phyloP scores from a whole-genome alignment of 2,329 filamentous ascomycete genomes.

The Colletotrichum lentis region DNA sequence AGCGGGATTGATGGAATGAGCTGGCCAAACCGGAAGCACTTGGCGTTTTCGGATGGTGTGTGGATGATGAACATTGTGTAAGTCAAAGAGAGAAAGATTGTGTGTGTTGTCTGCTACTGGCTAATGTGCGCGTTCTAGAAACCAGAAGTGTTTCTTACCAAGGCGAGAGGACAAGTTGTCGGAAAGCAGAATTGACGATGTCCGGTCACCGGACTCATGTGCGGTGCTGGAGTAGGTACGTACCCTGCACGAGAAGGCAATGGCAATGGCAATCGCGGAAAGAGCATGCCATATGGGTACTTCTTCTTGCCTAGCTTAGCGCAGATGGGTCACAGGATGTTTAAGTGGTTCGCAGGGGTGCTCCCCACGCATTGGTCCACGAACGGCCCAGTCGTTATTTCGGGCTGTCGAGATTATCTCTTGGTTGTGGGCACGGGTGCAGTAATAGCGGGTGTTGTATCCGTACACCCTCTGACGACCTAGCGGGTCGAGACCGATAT shows the following conservation, averaged over 20 bases:
- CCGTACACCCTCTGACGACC: not conserved
- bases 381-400: constrained; percentile 31
- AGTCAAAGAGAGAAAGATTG: not conserved
- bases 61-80: not conserved
- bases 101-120: not conserved
- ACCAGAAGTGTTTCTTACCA: not conserved
- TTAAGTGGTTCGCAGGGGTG: constrained; percentile 34
- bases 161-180: not conserved
- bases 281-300: constrained; percentile 10
- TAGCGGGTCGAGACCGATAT: constrained; percentile 12
- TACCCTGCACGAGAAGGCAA: not conserved
- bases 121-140: too few species aligned
- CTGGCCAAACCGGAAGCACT: not conserved
- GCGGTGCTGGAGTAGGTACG: not conserved
- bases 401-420: constrained; percentile 24
- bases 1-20: not conserved
- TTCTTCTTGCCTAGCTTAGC: constrained; percentile 5
- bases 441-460: not conserved
- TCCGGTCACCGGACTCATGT: too few species aligned
- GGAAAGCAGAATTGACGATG: constrained; percentile 1
- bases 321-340: constrained; percentile 23
- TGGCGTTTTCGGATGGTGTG: not conserved
- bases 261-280: constrained; percentile 15
- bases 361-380: constrained; percentile 31
- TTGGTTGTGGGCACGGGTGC: not conserved